A percentile compares a stretch with the other conserved stretches of the same genome.
Conservation (phyloP, 2,329 filamentous ascomycete species). For the Alternaria sp. region DNA sequence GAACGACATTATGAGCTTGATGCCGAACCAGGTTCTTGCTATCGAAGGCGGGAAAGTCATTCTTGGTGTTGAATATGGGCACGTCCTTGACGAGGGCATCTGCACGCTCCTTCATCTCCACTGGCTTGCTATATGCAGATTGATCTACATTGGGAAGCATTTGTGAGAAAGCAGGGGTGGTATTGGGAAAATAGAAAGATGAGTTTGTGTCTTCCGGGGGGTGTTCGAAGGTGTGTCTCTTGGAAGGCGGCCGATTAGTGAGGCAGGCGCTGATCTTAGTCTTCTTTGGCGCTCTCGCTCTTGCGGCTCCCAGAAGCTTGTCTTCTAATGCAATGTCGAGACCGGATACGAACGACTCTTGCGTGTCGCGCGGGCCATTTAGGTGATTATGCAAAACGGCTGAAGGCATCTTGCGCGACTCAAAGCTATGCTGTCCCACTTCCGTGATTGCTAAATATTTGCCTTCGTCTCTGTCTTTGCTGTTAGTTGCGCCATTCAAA, state of each 20-base stretch:
- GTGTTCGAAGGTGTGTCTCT: too few species aligned
- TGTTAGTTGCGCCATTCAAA: background rate
- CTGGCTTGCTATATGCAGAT: too few species aligned
- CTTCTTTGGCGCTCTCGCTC: background rate
- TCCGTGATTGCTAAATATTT: background rate
- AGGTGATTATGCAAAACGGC: background rate
- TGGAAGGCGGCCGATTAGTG: background rate
- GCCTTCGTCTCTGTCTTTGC: background rate
- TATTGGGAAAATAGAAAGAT: too few species aligned
- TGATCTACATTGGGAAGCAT: too few species aligned
- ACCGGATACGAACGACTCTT: background rate
- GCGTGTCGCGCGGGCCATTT: too few species aligned
- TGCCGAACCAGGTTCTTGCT: background rate
- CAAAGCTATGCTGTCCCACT: background rate
- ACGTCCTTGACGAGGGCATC: background rate
- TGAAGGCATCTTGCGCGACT: background rate
- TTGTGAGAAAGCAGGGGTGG: too few species aligned
- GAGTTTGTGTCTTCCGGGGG: too few species aligned
- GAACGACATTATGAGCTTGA: too few species aligned
- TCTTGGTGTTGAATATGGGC: background rate
- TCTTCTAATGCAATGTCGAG: background rate
- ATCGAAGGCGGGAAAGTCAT: background rate
- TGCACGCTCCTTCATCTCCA: background rate
- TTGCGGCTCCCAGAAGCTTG: too few species aligned
- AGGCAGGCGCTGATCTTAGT: background rate